Evolutionary conservation across 106 monocot genomes (phyloP), one percentile per base, ranked within the genome.

Genomic region (Iris macrosiphon): DNA sequence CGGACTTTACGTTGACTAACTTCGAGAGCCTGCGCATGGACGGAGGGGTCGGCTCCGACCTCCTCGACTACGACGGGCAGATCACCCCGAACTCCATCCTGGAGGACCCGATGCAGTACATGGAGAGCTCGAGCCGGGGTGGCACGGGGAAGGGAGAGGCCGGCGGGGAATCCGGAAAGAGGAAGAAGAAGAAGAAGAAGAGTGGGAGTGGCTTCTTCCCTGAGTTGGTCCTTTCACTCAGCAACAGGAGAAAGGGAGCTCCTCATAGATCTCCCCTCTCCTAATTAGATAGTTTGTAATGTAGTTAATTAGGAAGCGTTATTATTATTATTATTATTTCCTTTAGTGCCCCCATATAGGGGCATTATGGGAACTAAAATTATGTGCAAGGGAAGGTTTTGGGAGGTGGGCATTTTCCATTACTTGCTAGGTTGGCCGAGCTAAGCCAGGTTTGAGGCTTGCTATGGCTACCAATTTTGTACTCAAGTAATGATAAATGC

Each of bases 241-340:
- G 49, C 33, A 92, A 57, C 28, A 76, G 92, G 73, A 86, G 92
- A 75, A 92, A 92, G 71, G 85, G 92, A 10, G 82, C 92, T 24
- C 92, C 92, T 18, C 92, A 86, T 18, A 69, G 92, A 42, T 76
- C 86, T 3, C 92, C 86, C 17, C 73, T 92, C 10, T 73, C 82
- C 34, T 92, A 35, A 35, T 10, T 34, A 25, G 49, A n/a, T 49
- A 26, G 19, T 40, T 63, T 27, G 24, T 16, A 4, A 45, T 12
- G 4, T 29, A 7, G 16, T 4, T 29, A n/a, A 16, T 15, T 18
- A 18, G 29, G 26, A 25, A n/a, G n/a, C n/a, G n/a, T 26, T 32
- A 27, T n/a, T n/a, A n/a, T n/a, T n/a, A n/a, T n/a, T n/a, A n/a
- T n/a, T n/a, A n/a, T n/a, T n/a, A n/a, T n/a, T n/a, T n/a, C n/a